These are phyloP conservation scores for Raffaelea ambrosiae DNA, from an alignment of 2,329 filamentous ascomycete species.

Conservation along the genomic window DNA sequence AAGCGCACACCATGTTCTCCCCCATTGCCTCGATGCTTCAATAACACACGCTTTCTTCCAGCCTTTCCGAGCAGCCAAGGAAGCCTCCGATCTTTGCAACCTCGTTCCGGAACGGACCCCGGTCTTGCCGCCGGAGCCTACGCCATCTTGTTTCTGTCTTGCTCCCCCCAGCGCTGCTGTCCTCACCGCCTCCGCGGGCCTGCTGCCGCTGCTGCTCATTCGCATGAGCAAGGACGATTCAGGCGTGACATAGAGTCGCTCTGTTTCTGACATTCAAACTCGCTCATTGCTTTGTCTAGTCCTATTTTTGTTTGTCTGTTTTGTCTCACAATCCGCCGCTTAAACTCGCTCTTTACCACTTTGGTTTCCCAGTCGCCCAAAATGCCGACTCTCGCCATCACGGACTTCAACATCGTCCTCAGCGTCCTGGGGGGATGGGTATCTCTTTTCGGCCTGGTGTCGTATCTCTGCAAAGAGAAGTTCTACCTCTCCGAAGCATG, in stretches of 20 bases:
- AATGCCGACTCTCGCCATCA: slow-evolving; percentile 35
- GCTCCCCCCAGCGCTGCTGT: too few relatives aligned
- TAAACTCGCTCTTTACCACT: too few relatives aligned
- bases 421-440: slow-evolving; percentile 80
- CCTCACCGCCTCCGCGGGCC: slow-evolving; percentile 15
- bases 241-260: slow-evolving; percentile 20
- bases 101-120: too few relatives aligned
- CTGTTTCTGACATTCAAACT: background rate
- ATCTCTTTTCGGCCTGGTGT: slow-evolving; percentile 82
- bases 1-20: background rate
- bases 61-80: background rate
- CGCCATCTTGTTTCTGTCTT: too few relatives aligned
- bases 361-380: slow-evolving; percentile 9
- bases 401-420: slow-evolving; percentile 79
- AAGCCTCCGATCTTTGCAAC: too few relatives aligned
- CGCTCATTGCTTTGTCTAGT: too few relatives aligned
- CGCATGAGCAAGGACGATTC: slow-evolving; percentile 29
- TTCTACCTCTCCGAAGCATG: slow-evolving; percentile 87
- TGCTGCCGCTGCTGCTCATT: slow-evolving; percentile 13
- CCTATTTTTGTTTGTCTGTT: background rate
- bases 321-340: background rate
- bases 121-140: too few relatives aligned
- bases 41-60: slow-evolving; percentile 28
- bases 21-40: slow-evolving; percentile 27
- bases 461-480: slow-evolving; percentile 79